Base-by-base conservation (phyloP, 495 filamentous ascomycete genomes). In the Oleoguttula mirabilis region DNA sequence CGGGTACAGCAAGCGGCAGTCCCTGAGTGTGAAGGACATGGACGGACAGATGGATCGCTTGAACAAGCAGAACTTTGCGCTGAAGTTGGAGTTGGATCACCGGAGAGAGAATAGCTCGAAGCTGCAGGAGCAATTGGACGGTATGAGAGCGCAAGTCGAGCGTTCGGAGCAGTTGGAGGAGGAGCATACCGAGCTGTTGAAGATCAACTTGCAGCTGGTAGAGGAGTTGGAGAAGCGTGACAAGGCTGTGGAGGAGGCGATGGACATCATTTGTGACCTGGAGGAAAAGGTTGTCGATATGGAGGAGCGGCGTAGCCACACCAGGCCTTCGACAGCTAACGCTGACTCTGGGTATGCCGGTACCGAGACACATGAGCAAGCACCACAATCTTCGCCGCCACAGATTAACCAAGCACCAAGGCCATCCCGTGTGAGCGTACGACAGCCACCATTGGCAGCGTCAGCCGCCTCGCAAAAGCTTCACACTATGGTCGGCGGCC, bases 31-130 rank as follows among this genome's bases (percentile, higher is more conserved):
- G 20, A 41, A 37, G 28, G 61, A 61, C 21, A 31, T 52, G 30
- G 55, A 63, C 11, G 36, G 39, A 14, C 49, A 57, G 22, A 47
- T 52, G 34, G 60, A 66, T 2, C 82, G 73, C 35, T 63, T 93
- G 33, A 78, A 80, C 55, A 92, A 92, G 54, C 74, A 88, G 55
- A 90, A 93, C 52, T 95, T 93, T 55, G 82, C 88, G 55, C 66
- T 95, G 43, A 93, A 93, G 59, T 66, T 94, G 35, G 82, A 88
- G 47, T 67, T 94, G 1, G 82, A 74, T 52, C 82, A 94, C 49
- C 70, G 79, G 14, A 58, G 66, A 10, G 67, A 79, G 36, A 75
- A 84, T 20, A 56, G 56, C 12, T 40, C 50, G n/a, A 57, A 62
- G 4, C 51, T 87, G 30, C 77, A 82, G 52, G 68, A 73, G 40